Base-by-base conservation (phyloP, 176 grass and related monocot genomes). In the Olyra latifolia region DNA sequence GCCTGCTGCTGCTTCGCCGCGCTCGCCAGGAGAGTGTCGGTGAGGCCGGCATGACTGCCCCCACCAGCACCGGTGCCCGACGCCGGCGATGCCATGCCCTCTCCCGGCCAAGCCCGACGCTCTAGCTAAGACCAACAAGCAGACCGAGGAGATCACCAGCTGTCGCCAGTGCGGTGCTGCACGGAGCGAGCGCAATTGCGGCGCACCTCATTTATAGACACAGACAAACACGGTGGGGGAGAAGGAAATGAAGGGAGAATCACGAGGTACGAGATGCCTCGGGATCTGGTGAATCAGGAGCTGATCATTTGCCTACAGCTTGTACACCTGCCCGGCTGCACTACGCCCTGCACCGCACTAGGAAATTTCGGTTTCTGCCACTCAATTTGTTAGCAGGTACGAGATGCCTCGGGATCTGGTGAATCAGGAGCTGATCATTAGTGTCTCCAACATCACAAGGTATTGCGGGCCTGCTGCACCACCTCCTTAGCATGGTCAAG, bases 21-120 rank as follows among this genome's bases (percentile, higher is more conserved):
- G 32, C 40, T 50, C 3, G n/a, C 65, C 9, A 87, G 65, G 28
- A 87, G 72, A 15, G 79, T 72, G 50, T 54, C 57, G 30, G 73
- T 41, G 63, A 87, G 65, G 38, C 65, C 27, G 42, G 38, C 66
- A 50, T 44, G 32, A 2, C 32, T 57, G 15, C 6, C 48, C 5
- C 2, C 15, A 14, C 14, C 40, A 25, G 14, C 74, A 40, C 28
- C 50, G 32, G 8, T 14, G 35, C 12, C 45, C 11, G 73, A 59
- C 64, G 22, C 45, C 45, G 29, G 80, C 59, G 59, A 65, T 54
- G 70, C 38, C 85, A 87, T 82, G 43, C 0, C 0, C 43, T 17
- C 10, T 17, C 10, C 23, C 20, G 41, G 17, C 63, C 11, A 15
- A 55, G 52, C 52, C 52, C 19, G 2, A 22, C 3, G 7, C 8